Evolutionary conservation across 1,139 yeast species (phyloP).

Genomic region (Yamadazyma epiphylla): DNA sequence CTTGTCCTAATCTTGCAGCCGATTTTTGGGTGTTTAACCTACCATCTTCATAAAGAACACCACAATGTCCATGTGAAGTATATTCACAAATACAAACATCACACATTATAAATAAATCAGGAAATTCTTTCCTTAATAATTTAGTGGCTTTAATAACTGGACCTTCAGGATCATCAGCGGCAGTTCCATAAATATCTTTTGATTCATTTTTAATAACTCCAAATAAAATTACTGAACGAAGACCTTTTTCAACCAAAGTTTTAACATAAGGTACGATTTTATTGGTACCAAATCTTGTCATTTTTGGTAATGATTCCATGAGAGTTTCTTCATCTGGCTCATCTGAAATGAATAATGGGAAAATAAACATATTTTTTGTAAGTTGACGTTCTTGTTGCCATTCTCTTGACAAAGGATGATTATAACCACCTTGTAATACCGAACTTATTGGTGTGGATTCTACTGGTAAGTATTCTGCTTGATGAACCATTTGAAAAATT

Average conservation of each 20-base stretch:
- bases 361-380: slow-evolving; percentile 84
- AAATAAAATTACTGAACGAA: slow-evolving; percentile 80
- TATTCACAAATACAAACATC: slow-evolving; percentile 97
- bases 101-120: slow-evolving; percentile 81
- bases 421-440: slow-evolving; percentile 88
- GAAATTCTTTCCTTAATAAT: slow-evolving; percentile 60
- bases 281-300: slow-evolving; percentile 82
- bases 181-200: slow-evolving; percentile 79
- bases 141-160: slow-evolving; percentile 85
- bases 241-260: slow-evolving; percentile 72
- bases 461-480: slow-evolving; percentile 62
- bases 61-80: slow-evolving; percentile 97
- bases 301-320: slow-evolving; percentile 81
- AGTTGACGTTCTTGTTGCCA: slow-evolving; percentile 91
- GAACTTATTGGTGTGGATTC: slow-evolving; percentile 67
- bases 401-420: slow-evolving; percentile 80
- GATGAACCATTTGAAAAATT: slow-evolving; percentile 44
- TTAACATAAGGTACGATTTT: slow-evolving; percentile 70
- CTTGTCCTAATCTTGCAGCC: slow-evolving; percentile 85
- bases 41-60: slow-evolving; percentile 84
- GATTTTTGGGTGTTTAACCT: slow-evolving; percentile 70
- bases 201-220: slow-evolving; percentile 77
- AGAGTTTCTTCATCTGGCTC: slow-evolving; percentile 72
- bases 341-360: slow-evolving; percentile 86
- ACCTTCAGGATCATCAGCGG: slow-evolving; percentile 95